Conservation (phyloP, 2,329 filamentous ascomycete genomes). For the Apiospora arundinis region DNA sequence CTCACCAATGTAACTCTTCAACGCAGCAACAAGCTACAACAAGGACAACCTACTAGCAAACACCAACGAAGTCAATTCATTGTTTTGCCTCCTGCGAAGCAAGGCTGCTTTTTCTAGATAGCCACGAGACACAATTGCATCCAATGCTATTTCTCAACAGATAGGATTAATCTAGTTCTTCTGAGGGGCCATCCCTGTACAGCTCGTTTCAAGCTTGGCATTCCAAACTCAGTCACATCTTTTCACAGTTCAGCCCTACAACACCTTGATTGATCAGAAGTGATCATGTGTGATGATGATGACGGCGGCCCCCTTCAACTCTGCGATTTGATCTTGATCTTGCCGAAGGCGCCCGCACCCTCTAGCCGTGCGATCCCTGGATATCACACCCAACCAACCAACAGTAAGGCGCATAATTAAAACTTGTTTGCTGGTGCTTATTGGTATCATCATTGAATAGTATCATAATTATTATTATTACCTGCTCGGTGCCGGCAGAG, state of each 20-base stretch:
- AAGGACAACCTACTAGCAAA: not conserved
- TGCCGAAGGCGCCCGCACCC: constrained; percentile 9
- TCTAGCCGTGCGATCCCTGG: constrained; percentile 5
- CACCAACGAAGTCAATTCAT: not conserved
- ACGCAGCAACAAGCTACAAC: not conserved
- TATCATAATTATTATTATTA: not conserved
- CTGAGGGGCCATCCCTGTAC: constrained; percentile 12
- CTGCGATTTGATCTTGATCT: constrained; percentile 18
- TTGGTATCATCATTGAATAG: not conserved
- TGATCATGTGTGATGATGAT: constrained; percentile 14
- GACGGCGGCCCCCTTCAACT: constrained; percentile 16
- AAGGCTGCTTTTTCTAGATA: not conserved
- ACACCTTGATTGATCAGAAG: constrained; percentile 6
- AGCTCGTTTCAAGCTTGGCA: constrained; percentile 17
- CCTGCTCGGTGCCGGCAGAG: constrained; percentile 1
- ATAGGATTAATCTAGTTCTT: not conserved
- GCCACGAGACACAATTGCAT: not conserved
- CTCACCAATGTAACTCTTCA: constrained; percentile 9
- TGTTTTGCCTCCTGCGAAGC: not conserved
- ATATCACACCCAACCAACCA: not conserved
- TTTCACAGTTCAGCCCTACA: constrained; percentile 9
- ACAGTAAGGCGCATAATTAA: not conserved
- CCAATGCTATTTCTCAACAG: constrained; percentile 9
- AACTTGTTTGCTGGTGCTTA: not conserved
- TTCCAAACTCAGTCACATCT: not conserved